Percentiles rank a stretch among this genome's conserved stretches.
phyloP scores from a whole-genome alignment of 495 filamentous ascomycete genomes.

The Podospora didyma region DNA sequence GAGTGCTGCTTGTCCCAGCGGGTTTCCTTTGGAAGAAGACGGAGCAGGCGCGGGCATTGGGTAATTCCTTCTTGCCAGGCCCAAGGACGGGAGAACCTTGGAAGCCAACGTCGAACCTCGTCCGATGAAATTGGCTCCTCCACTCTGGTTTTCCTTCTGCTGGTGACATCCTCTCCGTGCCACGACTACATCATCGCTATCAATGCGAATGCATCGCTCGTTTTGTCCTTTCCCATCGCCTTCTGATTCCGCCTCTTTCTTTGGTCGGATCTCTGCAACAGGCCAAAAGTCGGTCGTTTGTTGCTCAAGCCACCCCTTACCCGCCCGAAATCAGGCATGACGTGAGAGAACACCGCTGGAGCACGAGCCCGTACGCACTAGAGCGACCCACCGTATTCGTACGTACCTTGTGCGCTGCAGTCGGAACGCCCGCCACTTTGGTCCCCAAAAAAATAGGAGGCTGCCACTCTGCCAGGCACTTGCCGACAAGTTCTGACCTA shows the following conservation, averaged over 20 bases:
- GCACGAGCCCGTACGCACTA: background rate
- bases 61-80: background rate
- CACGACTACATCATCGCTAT: constrained; percentile 21
- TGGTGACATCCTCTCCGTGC: background rate
- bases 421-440: background rate
- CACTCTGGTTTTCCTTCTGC: constrained; percentile 2
- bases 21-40: too few species aligned
- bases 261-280: background rate
- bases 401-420: background rate
- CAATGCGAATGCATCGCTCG: constrained; percentile 14
- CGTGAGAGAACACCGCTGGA: background rate
- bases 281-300: background rate
- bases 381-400: constrained; percentile 1
- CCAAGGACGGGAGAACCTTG: background rate
- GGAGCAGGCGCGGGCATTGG: background rate
- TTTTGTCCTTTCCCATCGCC: constrained; percentile 7
- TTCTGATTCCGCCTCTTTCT: background rate
- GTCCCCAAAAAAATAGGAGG: constrained; percentile 9
- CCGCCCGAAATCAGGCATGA: constrained; percentile 1
- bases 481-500: constrained; percentile 7
- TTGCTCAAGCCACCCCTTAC: background rate
- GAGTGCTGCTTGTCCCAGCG: too few species aligned
- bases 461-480: constrained; percentile 7
- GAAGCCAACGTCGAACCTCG: background rate
- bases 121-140: constrained; percentile 11